Evolutionary conservation across 768 basidiomycete genomes (phyloP).

Genomic region (Roridomyces roridus): DNA sequence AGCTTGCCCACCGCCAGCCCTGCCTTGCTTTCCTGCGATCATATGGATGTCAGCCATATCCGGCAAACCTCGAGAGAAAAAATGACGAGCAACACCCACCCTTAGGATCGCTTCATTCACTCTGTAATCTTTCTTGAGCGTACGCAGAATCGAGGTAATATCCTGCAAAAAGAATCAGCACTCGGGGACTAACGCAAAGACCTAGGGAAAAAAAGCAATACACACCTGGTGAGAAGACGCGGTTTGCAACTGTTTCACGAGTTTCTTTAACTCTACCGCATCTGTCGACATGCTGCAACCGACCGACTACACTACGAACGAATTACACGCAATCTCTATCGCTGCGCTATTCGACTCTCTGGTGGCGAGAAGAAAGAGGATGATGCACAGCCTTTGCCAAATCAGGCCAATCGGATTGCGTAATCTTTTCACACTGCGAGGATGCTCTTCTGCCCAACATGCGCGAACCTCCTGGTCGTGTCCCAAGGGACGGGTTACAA

Average conservation of each 20-base stretch:
- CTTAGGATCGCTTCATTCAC: slow-evolving; percentile 78
- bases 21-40: slow-evolving; percentile 82
- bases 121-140: slow-evolving; percentile 68
- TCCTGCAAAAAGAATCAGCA: slow-evolving; percentile 56
- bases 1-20: slow-evolving; percentile 94
- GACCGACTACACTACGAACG: slow-evolving; percentile 38
- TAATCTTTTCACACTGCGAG: background rate
- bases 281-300: slow-evolving; percentile 46
- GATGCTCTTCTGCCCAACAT: slow-evolving; percentile 98
- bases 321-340: slow-evolving; percentile 34
- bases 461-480: slow-evolving; percentile 85
- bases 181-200: slow-evolving; percentile 42
- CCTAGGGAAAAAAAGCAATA: slow-evolving; percentile 41
- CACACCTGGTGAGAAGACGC: slow-evolving; percentile 60
- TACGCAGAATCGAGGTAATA: slow-evolving; percentile 60
- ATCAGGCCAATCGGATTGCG: background rate
- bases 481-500: slow-evolving; percentile 81
- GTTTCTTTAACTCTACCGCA: slow-evolving; percentile 74
- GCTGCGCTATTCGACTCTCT: background rate
- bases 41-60: slow-evolving; percentile 27
- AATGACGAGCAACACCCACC: slow-evolving; percentile 59
- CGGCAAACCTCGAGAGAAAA: slow-evolving; percentile 34
- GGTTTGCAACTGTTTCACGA: slow-evolving; percentile 80
- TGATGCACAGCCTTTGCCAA: slow-evolving; percentile 5
- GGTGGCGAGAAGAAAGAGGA: slow-evolving; percentile 9